Percentiles rank a stretch among this genome's conserved stretches.
phyloP scores from a whole-genome alignment of 192 early-diverging fungal species.

The Backusella mclennaniae region DNA sequence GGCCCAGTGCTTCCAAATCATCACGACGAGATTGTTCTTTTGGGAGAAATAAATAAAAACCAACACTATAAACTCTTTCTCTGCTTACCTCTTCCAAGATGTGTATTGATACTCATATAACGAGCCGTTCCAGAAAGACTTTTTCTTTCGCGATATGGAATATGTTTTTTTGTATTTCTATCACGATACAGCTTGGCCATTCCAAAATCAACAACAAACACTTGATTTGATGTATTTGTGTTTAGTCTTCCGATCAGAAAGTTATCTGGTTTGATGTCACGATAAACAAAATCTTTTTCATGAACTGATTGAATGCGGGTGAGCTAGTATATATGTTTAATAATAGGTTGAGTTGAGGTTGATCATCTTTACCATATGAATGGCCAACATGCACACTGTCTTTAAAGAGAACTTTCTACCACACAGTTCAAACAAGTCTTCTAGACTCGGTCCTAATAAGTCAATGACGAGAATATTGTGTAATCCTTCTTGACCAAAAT shows the following conservation, averaged over 20 bases:
- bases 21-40: constrained; percentile 96
- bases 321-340: constrained; percentile 29
- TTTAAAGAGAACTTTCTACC: constrained; percentile 85
- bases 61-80: background rate
- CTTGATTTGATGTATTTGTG: constrained; percentile 55
- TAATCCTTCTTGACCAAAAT: constrained; percentile 96
- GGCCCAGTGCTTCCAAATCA: constrained; percentile 94
- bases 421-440: constrained; percentile 97
- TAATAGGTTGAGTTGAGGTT: too few species aligned
- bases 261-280: constrained; percentile 99
- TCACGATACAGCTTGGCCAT: constrained; percentile 98
- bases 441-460: constrained; percentile 87
- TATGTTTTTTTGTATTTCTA: constrained; percentile 92
- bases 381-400: constrained; percentile 94
- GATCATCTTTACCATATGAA: constrained; percentile 71
- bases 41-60: background rate
- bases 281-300: constrained; percentile 90
- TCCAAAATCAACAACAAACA: constrained; percentile 96
- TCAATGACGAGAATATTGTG: constrained; percentile 95
- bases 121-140: constrained; percentile 91
- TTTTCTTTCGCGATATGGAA: constrained; percentile 95
- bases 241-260: constrained; percentile 84
- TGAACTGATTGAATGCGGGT: constrained; percentile 88
- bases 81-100: constrained; percentile 80
- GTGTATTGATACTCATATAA: constrained; percentile 99